These are phyloP conservation scores for Brassica balearica DNA, from an alignment of 441 rosid genomes.

Conservation along the genomic window DNA sequence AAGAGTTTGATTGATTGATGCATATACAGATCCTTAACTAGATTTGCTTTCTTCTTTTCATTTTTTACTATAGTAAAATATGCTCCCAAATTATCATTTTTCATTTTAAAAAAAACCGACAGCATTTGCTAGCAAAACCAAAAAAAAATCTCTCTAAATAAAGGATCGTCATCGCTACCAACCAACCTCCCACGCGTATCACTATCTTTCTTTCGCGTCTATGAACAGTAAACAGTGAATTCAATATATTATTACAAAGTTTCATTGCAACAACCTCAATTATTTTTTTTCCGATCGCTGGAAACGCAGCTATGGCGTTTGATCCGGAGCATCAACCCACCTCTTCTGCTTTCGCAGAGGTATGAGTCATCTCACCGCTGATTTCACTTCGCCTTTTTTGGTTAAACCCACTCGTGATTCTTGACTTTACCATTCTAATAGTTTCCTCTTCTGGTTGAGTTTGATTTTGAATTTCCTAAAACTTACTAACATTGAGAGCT, in stretches of 20 bases:
- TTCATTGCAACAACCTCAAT: too few species aligned
- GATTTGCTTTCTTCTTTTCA: background rate
- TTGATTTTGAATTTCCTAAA: background rate
- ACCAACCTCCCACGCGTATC: constrained; percentile 32
- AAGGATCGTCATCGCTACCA: constrained; percentile 23
- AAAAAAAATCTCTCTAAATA: background rate
- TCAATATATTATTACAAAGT: background rate
- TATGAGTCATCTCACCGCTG: constrained; percentile 26
- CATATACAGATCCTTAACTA: background rate
- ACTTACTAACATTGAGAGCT: background rate
- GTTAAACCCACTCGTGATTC: background rate
- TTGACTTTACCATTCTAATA: background rate
- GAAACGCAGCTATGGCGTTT: constrained; percentile 56
- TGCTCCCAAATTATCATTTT: background rate
- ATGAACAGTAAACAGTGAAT: background rate
- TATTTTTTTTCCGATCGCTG: background rate
- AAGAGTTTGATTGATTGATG: background rate
- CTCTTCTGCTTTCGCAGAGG: constrained; percentile 46
- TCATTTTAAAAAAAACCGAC: background rate
- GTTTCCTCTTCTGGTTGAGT: background rate
- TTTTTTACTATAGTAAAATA: background rate
- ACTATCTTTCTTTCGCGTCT: too few species aligned
- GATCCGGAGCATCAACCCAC: constrained; percentile 57
- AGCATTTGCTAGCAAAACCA: too few species aligned
- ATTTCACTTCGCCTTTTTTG: constrained; percentile 11